Percentiles rank a stretch among this genome's conserved stretches.
Evolutionary conservation across 345 rosid species (phyloP).

Genomic region (Mallotus nudiflorus): DNA sequence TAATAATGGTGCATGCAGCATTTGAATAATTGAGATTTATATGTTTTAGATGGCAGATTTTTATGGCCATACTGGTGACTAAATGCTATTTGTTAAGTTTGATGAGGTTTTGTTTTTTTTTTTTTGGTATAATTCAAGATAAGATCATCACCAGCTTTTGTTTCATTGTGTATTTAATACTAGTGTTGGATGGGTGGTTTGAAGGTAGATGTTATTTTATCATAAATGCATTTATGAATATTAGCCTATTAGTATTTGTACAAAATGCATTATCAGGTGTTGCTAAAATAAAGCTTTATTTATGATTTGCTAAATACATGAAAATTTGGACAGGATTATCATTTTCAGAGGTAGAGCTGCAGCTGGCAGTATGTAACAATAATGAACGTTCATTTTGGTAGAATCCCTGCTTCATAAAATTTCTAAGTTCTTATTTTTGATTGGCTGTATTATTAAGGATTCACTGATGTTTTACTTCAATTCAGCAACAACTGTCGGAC

Average conservation of each 20-base stretch:
- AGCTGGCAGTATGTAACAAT: conserved; percentile 11
- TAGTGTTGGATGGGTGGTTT: not conserved
- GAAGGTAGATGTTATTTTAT: not conserved
- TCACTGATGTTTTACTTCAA: not conserved
- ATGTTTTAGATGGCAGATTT: no score
- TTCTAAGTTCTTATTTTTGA: not conserved
- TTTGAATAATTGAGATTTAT: no score
- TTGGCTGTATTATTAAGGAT: not conserved
- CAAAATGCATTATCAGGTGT: not conserved
- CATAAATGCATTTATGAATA: no score
- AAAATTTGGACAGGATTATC: conserved; percentile 17
- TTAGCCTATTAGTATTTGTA: not conserved
- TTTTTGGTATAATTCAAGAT: no score
- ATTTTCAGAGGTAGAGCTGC: conserved; percentile 19
- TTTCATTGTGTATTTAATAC: not conserved
- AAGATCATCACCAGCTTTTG: no score
- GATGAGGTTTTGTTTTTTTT: no score
- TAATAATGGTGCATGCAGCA: not conserved
- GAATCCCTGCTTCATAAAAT: not conserved
- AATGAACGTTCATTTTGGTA: conserved; percentile 64
- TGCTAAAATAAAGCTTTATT: not conserved
- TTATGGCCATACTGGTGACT: no score
- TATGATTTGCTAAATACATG: not conserved
- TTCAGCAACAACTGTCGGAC: not conserved
- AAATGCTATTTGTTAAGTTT: no score